Evolutionary conservation across 2,329 filamentous ascomycete genomes (phyloP).

Genomic region (Scortechinia acanthostroma): DNA sequence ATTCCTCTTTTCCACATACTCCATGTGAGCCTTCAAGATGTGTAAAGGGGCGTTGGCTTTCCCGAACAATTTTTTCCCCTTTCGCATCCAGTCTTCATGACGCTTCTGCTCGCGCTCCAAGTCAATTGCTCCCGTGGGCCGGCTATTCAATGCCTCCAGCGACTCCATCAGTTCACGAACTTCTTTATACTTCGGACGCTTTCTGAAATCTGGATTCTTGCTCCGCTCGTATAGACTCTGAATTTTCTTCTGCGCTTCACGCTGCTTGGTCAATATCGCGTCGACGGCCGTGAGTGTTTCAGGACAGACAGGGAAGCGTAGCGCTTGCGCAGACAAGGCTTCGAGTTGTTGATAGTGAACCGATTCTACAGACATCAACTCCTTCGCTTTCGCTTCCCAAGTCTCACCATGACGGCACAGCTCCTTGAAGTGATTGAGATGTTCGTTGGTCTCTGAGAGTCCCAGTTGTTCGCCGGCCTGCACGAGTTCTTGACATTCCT

Average conservation of each 20-base stretch:
- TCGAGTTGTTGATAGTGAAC: slow-evolving; percentile 94
- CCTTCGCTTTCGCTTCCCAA: slow-evolving; percentile 89
- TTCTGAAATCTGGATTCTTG: slow-evolving; percentile 66
- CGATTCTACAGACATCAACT: slow-evolving; percentile 83
- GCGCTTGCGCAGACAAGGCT: slow-evolving; percentile 77
- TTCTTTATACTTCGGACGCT: slow-evolving; percentile 80
- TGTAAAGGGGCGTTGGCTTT: slow-evolving; percentile 96
- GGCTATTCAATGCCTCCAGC: slow-evolving; percentile 82
- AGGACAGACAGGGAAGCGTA: slow-evolving; percentile 68
- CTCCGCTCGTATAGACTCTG: slow-evolving; percentile 73
- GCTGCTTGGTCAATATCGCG: slow-evolving; percentile 87
- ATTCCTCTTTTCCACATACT: slow-evolving; percentile 85
- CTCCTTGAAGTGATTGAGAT: slow-evolving; percentile 69
- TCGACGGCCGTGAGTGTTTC: slow-evolving; percentile 80
- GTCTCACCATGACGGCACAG: slow-evolving; percentile 71
- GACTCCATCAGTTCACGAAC: slow-evolving; percentile 85
- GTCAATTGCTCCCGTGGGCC: slow-evolving; percentile 82
- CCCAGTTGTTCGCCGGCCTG: slow-evolving; percentile 70
- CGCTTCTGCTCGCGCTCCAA: slow-evolving; percentile 89
- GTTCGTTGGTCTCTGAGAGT: slow-evolving; percentile 65
- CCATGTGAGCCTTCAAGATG: slow-evolving; percentile 89
- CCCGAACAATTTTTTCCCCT: slow-evolving; percentile 93
- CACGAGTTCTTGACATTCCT: slow-evolving; percentile 75
- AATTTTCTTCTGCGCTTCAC: slow-evolving; percentile 86
- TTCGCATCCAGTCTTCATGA: slow-evolving; percentile 98